Conservation (phyloP, 2,329 filamentous ascomycete genomes). For the Didymella pomorum region DNA sequence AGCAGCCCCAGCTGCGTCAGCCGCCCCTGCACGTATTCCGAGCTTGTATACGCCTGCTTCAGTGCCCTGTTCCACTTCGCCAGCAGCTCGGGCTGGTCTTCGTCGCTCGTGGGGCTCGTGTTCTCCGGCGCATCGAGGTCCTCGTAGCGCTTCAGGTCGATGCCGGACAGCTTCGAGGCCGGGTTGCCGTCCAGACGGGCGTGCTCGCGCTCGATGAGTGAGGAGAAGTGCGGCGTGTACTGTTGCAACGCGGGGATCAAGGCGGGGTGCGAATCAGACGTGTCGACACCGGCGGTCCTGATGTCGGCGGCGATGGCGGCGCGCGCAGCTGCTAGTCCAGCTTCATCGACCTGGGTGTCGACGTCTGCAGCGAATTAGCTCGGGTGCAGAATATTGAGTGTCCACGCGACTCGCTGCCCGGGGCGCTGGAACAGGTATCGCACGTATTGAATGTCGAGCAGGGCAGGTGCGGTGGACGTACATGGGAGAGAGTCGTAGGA, state of each 20-base stretch:
- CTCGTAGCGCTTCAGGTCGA: slow-evolving; percentile 86
- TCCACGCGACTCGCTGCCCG: not conserved
- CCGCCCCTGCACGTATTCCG: slow-evolving; percentile 65
- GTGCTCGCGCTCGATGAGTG: slow-evolving; percentile 73
- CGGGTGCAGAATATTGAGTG: slow-evolving; percentile 5
- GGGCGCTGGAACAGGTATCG: not conserved
- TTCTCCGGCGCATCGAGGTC: slow-evolving; percentile 67
- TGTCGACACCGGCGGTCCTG: slow-evolving; percentile 53
- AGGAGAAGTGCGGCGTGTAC: slow-evolving; percentile 66
- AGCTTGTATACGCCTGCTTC: slow-evolving; percentile 64
- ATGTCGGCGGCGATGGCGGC: slow-evolving; percentile 84
- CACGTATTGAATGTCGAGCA: not conserved
- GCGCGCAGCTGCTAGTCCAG: slow-evolving; percentile 72
- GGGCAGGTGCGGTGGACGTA: slow-evolving; percentile 55
- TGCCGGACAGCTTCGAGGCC: slow-evolving; percentile 61
- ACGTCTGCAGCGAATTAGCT: slow-evolving; percentile 68
- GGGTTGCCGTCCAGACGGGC: slow-evolving; percentile 67
- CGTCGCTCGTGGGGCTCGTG: slow-evolving; percentile 48
- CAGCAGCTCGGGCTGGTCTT: slow-evolving; percentile 49
- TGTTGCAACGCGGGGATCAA: slow-evolving; percentile 60
- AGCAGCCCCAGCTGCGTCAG: slow-evolving; percentile 74
- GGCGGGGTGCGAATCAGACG: slow-evolving; percentile 63
- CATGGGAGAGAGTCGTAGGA: slow-evolving; percentile 84
- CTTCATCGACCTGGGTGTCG: slow-evolving; percentile 72
- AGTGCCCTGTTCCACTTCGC: slow-evolving; percentile 61